These are phyloP conservation scores for Schizophyllum commune DNA, from an alignment of 1,284 basidiomycete species.

Conservation along the genomic window DNA sequence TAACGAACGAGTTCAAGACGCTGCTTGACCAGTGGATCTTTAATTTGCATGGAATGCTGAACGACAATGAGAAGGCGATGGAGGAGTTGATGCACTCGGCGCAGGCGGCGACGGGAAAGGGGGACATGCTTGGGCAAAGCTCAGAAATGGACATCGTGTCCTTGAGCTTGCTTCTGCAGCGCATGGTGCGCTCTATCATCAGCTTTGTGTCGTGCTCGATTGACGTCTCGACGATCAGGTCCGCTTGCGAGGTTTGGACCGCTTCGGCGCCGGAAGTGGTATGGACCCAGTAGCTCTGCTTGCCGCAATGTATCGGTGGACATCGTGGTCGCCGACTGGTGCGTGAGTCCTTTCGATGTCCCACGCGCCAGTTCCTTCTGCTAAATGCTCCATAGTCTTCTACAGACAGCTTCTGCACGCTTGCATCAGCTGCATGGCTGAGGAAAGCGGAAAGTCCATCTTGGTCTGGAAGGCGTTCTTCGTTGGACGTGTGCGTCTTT, in stretches of 20 bases:
- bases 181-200: too few relatives aligned
- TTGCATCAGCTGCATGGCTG: constrained; percentile 51
- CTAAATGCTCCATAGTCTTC: constrained; percentile 34
- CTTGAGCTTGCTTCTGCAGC: constrained; percentile 50
- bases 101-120: constrained; percentile 50
- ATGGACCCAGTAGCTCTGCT: constrained; percentile 47
- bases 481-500: constrained; percentile 49
- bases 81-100: constrained; percentile 59
- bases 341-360: neutral
- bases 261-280: constrained; percentile 57
- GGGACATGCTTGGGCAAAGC: constrained; percentile 44
- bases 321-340: constrained; percentile 49
- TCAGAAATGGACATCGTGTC: constrained; percentile 58
- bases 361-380: neutral
- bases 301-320: constrained; percentile 52
- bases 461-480: constrained; percentile 64
- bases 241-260: constrained; percentile 26
- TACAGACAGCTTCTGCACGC: constrained; percentile 61
- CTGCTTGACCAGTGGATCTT: constrained; percentile 53
- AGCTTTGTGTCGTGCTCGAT: too few relatives aligned
- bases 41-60: constrained; percentile 50
- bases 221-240: too few relatives aligned
- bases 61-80: constrained; percentile 59
- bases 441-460: constrained; percentile 30
- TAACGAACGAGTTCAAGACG: constrained; percentile 41